phyloP scores from a whole-genome alignment of 805 yeast species.

The Lipomyces yamadae region DNA sequence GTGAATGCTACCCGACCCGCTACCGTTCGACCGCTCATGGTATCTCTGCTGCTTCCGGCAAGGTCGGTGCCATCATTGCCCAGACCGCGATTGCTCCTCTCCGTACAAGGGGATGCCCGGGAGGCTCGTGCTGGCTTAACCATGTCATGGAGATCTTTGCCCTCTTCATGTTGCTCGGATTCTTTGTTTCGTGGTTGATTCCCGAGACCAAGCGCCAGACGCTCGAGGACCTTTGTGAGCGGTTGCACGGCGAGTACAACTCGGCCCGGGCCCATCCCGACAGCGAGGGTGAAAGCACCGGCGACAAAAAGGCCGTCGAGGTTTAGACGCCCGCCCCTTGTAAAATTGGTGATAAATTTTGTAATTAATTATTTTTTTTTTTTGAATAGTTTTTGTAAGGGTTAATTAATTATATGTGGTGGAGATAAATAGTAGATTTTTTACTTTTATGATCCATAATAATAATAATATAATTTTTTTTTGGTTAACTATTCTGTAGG shows the following conservation, averaged over 20 bases:
- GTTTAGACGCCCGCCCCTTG: neutral
- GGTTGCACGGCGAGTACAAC: constrained; percentile 70
- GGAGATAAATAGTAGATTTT: too few species aligned
- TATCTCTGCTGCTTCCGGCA: constrained; percentile 90
- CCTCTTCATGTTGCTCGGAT: constrained; percentile 84
- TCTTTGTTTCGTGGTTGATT: constrained; percentile 64
- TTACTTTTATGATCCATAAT: too few species aligned
- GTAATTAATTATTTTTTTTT: too few species aligned
- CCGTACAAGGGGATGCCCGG: constrained; percentile 75
- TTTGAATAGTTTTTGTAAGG: too few species aligned
- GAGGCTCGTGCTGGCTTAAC: constrained; percentile 76
- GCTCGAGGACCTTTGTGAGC: constrained; percentile 80
- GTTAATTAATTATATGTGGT: too few species aligned
- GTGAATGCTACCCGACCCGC: constrained; percentile 92
- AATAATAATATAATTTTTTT: too few species aligned
- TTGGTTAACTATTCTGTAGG: too few species aligned
- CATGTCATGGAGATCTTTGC: constrained; percentile 96
- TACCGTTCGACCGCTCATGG: constrained; percentile 96
- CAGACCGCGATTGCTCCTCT: constrained; percentile 60
- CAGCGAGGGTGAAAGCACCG: constrained; percentile 15
- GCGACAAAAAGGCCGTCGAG: constrained; percentile 22
- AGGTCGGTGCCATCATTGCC: constrained; percentile 91
- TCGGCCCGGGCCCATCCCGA: constrained; percentile 5
- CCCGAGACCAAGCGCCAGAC: constrained; percentile 95
- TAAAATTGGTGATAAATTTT: too few species aligned